Conservation (phyloP, 768 basidiomycete species). For the Myochromella boudieri region DNA sequence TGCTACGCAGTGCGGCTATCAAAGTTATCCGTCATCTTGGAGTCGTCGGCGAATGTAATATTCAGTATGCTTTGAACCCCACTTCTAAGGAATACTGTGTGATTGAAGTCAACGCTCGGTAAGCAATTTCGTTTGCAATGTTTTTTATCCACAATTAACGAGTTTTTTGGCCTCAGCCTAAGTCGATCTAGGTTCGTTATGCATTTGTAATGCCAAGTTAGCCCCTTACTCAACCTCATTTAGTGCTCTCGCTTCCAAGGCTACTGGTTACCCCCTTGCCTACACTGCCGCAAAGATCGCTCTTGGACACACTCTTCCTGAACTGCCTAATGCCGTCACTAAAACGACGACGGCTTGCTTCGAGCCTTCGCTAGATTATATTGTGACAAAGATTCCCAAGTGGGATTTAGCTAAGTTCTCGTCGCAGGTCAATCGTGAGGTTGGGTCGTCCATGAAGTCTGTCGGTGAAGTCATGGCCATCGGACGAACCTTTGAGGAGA, state of each 20-base stretch:
- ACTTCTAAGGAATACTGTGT: constrained; percentile 92
- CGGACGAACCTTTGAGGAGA: constrained; percentile 98
- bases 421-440: constrained; percentile 87
- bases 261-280: constrained; percentile 97
- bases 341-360: constrained; percentile 99
- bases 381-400: constrained; percentile 99
- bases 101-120: constrained; percentile 97
- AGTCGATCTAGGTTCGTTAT: constrained; percentile 73
- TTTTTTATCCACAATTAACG: constrained; percentile 2
- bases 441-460: constrained; percentile 98
- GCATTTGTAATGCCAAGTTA: neutral
- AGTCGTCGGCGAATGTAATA: constrained; percentile 94
- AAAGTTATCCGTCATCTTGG: constrained; percentile 92
- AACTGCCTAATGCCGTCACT: constrained; percentile 97
- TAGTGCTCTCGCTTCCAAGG: constrained; percentile 96
- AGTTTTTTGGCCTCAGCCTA: constrained; percentile 38
- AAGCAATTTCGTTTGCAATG: constrained; percentile 23
- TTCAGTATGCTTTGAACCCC: constrained; percentile 98
- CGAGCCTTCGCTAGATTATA: constrained; percentile 98
- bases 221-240: neutral
- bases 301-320: constrained; percentile 94
- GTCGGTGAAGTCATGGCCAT: constrained; percentile 99
- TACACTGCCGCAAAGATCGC: constrained; percentile 99
- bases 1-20: constrained; percentile 96
- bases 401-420: constrained; percentile 99